A percentile compares a stretch with the other conserved stretches of the same genome.
phyloP scores from a whole-genome alignment of 345 rosid species.

The Citrus medica region DNA sequence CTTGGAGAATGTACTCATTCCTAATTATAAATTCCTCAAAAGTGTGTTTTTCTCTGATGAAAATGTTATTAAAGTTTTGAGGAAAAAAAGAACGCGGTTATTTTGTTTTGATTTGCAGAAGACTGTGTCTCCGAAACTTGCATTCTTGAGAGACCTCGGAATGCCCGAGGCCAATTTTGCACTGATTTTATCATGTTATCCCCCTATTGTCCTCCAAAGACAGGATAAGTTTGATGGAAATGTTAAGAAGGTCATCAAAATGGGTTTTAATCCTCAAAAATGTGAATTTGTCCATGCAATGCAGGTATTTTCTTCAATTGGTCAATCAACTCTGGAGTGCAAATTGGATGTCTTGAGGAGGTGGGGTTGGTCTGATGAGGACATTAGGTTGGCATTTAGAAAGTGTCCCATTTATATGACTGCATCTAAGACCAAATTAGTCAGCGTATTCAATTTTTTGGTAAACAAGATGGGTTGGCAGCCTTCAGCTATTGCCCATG shows the following conservation, averaged over 20 bases:
- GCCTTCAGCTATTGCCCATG: conserved; percentile 11
- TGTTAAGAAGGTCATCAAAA: conserved; percentile 16
- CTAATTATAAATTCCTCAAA: conserved; percentile 12
- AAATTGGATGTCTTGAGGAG: conserved; percentile 16
- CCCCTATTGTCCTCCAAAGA: not conserved
- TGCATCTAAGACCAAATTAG: conserved; percentile 29
- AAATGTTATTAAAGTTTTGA: conserved; percentile 1
- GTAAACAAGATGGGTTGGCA: conserved; percentile 30
- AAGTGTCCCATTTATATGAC: conserved; percentile 25
- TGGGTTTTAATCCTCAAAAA: conserved; percentile 32
- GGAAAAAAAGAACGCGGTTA: not conserved
- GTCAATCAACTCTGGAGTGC: conserved; percentile 7
- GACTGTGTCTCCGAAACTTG: conserved; percentile 20
- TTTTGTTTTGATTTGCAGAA: conserved; percentile 7
- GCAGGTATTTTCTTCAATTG: not conserved
- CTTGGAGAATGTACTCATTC: conserved; percentile 4
- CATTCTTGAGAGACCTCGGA: conserved; percentile 20
- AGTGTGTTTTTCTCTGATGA: not conserved
- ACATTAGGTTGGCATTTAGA: conserved; percentile 22
- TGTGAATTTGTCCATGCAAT: conserved; percentile 27
- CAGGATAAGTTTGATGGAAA: conserved; percentile 12
- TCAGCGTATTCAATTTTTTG: conserved; percentile 18
- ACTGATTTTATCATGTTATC: conserved; percentile 9
- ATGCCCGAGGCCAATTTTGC: conserved; percentile 15
- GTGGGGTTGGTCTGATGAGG: conserved; percentile 31